Conservation (phyloP, 805 yeast genomes). For the Hanseniaspora nectarophila region DNA sequence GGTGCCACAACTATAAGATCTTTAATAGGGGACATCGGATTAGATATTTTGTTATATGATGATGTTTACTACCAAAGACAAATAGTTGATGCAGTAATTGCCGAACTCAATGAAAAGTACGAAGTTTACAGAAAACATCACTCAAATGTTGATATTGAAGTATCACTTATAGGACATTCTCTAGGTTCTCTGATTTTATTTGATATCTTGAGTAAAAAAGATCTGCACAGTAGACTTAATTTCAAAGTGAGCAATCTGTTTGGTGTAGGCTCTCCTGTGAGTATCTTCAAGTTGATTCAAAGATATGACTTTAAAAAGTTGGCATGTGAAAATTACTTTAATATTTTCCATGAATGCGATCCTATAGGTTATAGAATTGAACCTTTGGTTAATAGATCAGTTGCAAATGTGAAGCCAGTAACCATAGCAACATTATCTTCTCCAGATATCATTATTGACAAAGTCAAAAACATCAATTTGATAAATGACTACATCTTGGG, state of each 20-base stretch:
- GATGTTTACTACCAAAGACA: conserved; percentile 55
- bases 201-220: conserved; percentile 45
- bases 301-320: conserved; percentile 45
- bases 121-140: conserved; percentile 46
- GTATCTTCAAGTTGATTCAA: conserved; percentile 67
- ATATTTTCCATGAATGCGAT: conserved; percentile 81
- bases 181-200: conserved; percentile 77
- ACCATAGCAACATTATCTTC: conserved; percentile 23
- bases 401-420: conserved; percentile 22
- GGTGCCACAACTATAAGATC: conserved; percentile 68
- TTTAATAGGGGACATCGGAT: conserved; percentile 70
- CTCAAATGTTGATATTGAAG: conserved; percentile 66
- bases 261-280: conserved; percentile 82
- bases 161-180: conserved; percentile 82
- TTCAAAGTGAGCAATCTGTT: conserved; percentile 68
- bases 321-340: conserved; percentile 49
- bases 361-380: conserved; percentile 85
- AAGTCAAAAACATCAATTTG: conserved; percentile 16
- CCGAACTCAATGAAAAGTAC: conserved; percentile 53
- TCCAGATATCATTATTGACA: conserved; percentile 24
- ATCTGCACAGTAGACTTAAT: conserved; percentile 34
- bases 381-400: conserved; percentile 45
- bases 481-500: conserved; percentile 16
- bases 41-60: conserved; percentile 70
- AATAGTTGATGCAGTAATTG: conserved; percentile 50